Evolutionary conservation across 768 basidiomycete species (phyloP), one percentile per base, ranked within the genome.

Genomic region (Boletellus ananas): DNA sequence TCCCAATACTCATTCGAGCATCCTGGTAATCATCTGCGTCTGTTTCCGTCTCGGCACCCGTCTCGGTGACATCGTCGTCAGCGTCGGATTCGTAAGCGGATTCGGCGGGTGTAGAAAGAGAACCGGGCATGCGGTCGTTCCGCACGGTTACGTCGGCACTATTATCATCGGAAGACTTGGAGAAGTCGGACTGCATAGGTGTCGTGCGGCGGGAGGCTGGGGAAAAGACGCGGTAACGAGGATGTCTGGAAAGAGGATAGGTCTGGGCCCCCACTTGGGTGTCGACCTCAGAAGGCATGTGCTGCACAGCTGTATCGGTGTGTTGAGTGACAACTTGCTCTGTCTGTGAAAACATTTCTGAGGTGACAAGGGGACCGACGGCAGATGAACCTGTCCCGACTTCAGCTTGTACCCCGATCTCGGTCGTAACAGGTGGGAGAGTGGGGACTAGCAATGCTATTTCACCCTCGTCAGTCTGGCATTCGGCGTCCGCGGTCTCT

Each of bases 11-110:
- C 62, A 85, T 83, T 39, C 83, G 73, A 2, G 92, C 82, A 53
- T 94, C 92, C 1, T 84, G 75, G 58, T 88, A 92, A 51, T 90
- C 82, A 16, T 84, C 87, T 31, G 63, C 67, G 37, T 88, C 87
- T 0, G 82, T 82, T 51, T 85, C 86, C 0, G 80, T 79, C 43
- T 83, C 86, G 1, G 77, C 76, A 37, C 83, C 87, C 0, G 84
- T 85, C 69, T 84, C 83, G 11, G 79, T 81, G 45, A 47, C 72
- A 33, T 49, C 65, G 38, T 75, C 77, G 45, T 75, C 70, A 4
- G 69, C 52, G 37, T 71, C 67, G 23, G 74, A 76, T 17, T 77
- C 76, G 38, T 63, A 72, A 2, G 70, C 71, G 13, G 58, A 65
- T 21, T 68, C 66, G n/a, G 51, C 35, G 38, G 52, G 47, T 31